Conservation (phyloP, 495 filamentous ascomycete species). For the Wilcoxina mikolae region DNA sequence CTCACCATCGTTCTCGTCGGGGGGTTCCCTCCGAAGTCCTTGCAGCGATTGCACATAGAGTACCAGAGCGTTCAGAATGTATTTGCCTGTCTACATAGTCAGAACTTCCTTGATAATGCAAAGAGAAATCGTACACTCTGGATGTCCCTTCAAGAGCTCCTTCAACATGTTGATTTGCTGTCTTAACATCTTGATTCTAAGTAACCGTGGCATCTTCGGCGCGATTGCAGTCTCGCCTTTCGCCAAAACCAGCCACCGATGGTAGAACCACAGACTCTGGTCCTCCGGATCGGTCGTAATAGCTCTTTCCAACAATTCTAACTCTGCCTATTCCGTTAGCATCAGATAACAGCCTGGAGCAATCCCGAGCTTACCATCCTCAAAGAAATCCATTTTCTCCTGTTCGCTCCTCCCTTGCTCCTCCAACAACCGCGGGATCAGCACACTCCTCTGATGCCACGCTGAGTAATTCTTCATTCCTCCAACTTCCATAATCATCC, state of each 20-base stretch:
- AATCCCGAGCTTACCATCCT: constrained; percentile 42
- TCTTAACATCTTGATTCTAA: constrained; percentile 39
- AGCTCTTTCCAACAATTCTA: constrained; percentile 56
- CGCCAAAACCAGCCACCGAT: constrained; percentile 57
- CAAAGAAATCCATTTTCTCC: constrained; percentile 51
- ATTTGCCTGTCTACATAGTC: constrained; percentile 35
- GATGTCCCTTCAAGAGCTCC: constrained; percentile 61
- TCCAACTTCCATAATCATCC: constrained; percentile 59
- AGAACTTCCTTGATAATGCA: background rate
- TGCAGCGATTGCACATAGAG: constrained; percentile 43
- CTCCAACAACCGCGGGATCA: constrained; percentile 61
- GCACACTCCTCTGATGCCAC: constrained; percentile 77
- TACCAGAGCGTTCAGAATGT: constrained; percentile 64
- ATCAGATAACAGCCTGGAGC: background rate
- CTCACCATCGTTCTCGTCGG: constrained; percentile 3
- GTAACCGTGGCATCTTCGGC: constrained; percentile 44
- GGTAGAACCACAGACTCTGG: constrained; percentile 93
- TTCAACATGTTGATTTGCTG: constrained; percentile 52
- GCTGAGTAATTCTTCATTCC: constrained; percentile 93
- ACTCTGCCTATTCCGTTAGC: constrained; percentile 37
- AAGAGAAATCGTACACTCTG: constrained; percentile 34
- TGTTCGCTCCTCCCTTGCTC: constrained; percentile 48
- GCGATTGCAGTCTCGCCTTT: constrained; percentile 37
- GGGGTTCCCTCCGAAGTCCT: constrained; percentile 31
- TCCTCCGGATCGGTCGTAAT: constrained; percentile 77